A percentile compares a stretch with the other conserved stretches of the same genome.
phyloP scores from a whole-genome alignment of 495 filamentous ascomycete genomes.

The Daldinia concentrica region DNA sequence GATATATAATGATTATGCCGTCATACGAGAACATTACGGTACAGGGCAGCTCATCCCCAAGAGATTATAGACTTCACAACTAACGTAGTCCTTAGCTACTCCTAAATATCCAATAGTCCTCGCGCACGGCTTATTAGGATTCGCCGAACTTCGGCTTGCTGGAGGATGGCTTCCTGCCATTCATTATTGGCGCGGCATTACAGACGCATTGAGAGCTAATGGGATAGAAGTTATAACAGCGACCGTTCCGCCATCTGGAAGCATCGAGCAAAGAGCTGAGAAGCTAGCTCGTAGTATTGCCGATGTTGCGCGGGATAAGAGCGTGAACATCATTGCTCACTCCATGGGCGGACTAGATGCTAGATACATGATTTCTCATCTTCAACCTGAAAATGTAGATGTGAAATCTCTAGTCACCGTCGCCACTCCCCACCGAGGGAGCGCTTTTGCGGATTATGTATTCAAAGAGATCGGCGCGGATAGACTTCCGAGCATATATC shows the following conservation, averaged over 20 bases:
- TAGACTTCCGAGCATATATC: constrained; percentile 74
- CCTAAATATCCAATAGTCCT: constrained; percentile 80
- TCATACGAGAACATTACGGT: constrained; percentile 77
- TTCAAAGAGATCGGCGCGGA: constrained; percentile 73
- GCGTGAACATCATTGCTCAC: constrained; percentile 90
- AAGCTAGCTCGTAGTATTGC: constrained; percentile 72
- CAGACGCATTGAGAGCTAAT: constrained; percentile 75
- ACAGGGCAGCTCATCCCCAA: constrained; percentile 12
- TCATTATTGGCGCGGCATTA: constrained; percentile 92
- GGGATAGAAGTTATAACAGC: constrained; percentile 83
- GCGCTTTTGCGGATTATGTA: constrained; percentile 85
- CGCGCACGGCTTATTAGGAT: constrained; percentile 91
- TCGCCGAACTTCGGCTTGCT: constrained; percentile 80
- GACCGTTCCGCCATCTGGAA: constrained; percentile 78
- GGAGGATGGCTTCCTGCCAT: constrained; percentile 77
- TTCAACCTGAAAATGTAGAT: constrained; percentile 75
- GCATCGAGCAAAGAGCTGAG: constrained; percentile 79
- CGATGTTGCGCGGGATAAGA: constrained; percentile 70
- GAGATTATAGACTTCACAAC: not conserved
- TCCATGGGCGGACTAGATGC: constrained; percentile 83
- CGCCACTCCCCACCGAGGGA: constrained; percentile 86
- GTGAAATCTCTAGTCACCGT: constrained; percentile 84
- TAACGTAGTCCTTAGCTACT: constrained; percentile 52
- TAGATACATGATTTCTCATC: constrained; percentile 87
- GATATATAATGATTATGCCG: constrained; percentile 82